These are phyloP conservation scores for Heracleum sosnowskyi DNA, from an alignment of 129 eudicot genomes.

Conservation along the genomic window DNA sequence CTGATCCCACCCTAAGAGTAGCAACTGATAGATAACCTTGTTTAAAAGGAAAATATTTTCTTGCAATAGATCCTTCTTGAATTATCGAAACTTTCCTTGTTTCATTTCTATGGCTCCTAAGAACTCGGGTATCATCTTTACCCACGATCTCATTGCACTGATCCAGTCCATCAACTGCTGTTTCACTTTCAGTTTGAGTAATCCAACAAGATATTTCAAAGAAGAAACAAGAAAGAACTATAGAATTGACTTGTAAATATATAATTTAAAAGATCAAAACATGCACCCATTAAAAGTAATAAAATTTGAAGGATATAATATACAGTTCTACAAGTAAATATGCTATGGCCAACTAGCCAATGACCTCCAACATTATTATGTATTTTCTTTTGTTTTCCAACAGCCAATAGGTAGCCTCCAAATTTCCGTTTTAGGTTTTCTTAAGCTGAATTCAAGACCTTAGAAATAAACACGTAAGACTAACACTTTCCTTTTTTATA, in stretches of 20 bases:
- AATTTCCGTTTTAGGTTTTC: neutral
- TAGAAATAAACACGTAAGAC: neutral
- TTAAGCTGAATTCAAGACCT: neutral
- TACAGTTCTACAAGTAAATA: neutral
- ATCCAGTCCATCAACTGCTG: constrained; percentile 78
- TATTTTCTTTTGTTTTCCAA: neutral
- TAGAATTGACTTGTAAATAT: neutral
- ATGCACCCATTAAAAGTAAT: neutral
- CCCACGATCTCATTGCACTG: constrained; percentile 83
- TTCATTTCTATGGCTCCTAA: constrained; percentile 28
- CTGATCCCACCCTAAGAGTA: constrained; percentile 89
- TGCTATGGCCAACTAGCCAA: neutral
- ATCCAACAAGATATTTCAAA: neutral
- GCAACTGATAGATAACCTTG: constrained; percentile 91
- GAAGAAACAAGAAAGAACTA: neutral
- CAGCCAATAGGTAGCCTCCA: neutral
- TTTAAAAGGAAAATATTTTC: constrained; percentile 73
- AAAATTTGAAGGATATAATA: neutral
- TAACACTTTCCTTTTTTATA: neutral
- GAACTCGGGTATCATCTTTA: constrained; percentile 27
- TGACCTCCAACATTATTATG: neutral
- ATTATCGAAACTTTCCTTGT: constrained; percentile 29
- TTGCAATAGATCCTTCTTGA: constrained; percentile 45
- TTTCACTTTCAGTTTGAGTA: constrained; percentile 2
- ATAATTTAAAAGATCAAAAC: neutral